phyloP scores from a whole-genome alignment of 73 alveolate genomes.

The Stentor roeselii region DNA sequence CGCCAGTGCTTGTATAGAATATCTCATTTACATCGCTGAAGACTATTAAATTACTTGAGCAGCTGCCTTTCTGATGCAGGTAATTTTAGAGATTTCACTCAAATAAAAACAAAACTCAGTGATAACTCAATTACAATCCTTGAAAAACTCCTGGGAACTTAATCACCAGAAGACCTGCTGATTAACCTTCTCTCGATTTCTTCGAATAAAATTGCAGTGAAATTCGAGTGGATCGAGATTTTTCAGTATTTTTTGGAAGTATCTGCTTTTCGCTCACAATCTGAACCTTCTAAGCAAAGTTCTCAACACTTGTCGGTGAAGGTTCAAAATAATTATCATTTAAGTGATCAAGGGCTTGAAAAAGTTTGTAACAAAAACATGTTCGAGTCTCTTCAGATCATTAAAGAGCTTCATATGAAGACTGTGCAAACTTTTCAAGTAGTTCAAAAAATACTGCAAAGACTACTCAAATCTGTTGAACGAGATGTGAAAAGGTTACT shows the following conservation, averaged over 20 bases:
- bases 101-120: background rate
- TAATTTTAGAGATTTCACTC: background rate
- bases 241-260: background rate
- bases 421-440: background rate
- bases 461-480: background rate
- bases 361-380: slow-evolving; percentile 1
- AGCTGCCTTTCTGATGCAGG: background rate
- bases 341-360: background rate
- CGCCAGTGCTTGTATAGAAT: background rate
- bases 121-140: background rate
- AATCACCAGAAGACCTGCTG: slow-evolving; percentile 7
- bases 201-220: background rate
- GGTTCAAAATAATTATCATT: background rate
- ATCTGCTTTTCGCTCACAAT: background rate
- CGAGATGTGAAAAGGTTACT: slow-evolving; percentile 7
- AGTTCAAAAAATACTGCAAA: slow-evolving; percentile 8
- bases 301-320: background rate
- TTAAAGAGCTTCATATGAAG: slow-evolving; percentile 12
- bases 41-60: background rate
- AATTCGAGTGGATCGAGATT: slow-evolving; percentile 3
- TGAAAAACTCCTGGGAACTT: slow-evolving; percentile 16
- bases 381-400: background rate
- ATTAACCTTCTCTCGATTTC: background rate
- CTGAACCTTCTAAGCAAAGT: background rate
- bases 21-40: background rate